phyloP scores from a whole-genome alignment of 768 basidiomycete genomes.

The Tylopilus sp. region DNA sequence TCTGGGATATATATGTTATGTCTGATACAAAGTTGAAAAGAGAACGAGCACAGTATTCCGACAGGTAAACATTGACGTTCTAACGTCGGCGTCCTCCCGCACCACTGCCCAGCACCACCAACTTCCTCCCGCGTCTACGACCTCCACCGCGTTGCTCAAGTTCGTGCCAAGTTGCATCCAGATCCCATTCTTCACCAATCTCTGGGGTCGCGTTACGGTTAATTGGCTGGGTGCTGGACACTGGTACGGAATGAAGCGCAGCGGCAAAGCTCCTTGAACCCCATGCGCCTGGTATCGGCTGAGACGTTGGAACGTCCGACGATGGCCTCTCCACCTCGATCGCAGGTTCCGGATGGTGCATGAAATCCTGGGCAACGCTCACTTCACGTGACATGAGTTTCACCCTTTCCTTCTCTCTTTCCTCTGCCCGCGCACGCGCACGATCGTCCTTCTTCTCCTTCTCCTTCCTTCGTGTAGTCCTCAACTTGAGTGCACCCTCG shows the following conservation, averaged over 20 bases:
- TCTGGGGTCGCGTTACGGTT: constrained; percentile 27
- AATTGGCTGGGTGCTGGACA: constrained; percentile 43
- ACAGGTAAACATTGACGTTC: neutral
- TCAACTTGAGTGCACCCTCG: constrained; percentile 74
- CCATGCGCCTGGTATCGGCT: constrained; percentile 57
- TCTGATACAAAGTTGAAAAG: constrained; percentile 14
- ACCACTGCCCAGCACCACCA: constrained; percentile 72
- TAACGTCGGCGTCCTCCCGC: constrained; percentile 50
- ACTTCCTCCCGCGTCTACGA: constrained; percentile 58
- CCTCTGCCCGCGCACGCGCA: constrained; percentile 76
- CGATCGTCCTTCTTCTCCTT: constrained; percentile 84
- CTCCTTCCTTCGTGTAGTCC: constrained; percentile 72
- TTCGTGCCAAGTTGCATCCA: constrained; percentile 80
- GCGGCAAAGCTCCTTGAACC: constrained; percentile 80
- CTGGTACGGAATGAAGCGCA: constrained; percentile 55
- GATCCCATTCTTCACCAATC: constrained; percentile 66
- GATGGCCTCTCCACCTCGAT: constrained; percentile 15
- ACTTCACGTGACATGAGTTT: constrained; percentile 30
- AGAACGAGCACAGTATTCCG: neutral
- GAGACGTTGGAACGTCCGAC: constrained; percentile 6
- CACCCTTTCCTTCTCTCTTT: constrained; percentile 59
- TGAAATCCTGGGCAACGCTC: constrained; percentile 1
- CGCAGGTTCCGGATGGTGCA: constrained; percentile 5
- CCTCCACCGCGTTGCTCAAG: constrained; percentile 56
- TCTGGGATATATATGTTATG: constrained; percentile 2